Evolutionary conservation across 805 yeast genomes (phyloP), one percentile per base, ranked within the genome.

Genomic region (Trichomonascus vanleenenianus): DNA sequence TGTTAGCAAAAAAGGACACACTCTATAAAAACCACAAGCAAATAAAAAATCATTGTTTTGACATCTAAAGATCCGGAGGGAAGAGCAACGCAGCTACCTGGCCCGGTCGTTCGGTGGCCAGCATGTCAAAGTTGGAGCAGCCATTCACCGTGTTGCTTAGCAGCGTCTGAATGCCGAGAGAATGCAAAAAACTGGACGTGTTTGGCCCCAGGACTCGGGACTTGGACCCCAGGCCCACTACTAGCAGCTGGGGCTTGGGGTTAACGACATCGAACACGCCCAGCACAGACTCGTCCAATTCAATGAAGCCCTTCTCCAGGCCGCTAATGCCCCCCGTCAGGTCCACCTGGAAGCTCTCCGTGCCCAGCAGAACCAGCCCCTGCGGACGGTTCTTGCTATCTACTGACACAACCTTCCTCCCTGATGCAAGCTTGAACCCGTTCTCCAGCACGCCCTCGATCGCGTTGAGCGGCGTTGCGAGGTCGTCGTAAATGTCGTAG

Each of bases 101-200:
- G 20, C 71, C 67, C 0, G 89, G 86, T 53, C 95, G 69, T 58
- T 86, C 95, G 0, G 91, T 83, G 1, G 91, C 88, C 48, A 85
- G 64, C 37, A 85, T 63, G 56, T 85, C 91, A 63, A 75, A 86
- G 50, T 75, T 79, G 51, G 19, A 19, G 16, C 34, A 35, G 31
- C 38, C 27, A 9, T 27, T 27, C 44, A 69, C 70, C 2, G 81
- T 82, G 57, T 79, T 83, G 25, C 85, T 74, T 2, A 81, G 67
- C 55, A 85, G 93, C 15, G 79, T 58, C 56, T 79, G 81, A n/a
- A 84, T 75, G 0, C 95, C 95, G 47, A 81, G 62, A 4, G 67
- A 61, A 20, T 73, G 70, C 47, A 85, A 70, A 48, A 59, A 63
- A 34, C 64, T 61, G 40, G 74, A 66, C 42, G 82, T 80, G 8